Conservation (phyloP, 805 yeast genomes). For the Komagataella pastoris region DNA sequence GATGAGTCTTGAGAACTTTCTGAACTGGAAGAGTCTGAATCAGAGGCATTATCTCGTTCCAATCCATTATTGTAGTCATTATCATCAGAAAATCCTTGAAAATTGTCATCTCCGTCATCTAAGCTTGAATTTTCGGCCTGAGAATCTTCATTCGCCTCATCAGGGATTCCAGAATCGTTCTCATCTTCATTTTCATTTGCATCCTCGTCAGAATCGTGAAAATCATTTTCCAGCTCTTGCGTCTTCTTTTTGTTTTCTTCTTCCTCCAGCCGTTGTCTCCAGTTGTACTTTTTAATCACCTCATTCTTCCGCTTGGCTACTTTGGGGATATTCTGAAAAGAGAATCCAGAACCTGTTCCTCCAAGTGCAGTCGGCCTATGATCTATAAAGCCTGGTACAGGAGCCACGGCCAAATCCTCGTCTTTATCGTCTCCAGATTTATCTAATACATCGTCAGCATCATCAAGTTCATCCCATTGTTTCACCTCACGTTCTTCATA, state of each 20-base stretch:
- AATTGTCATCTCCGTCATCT: conserved; percentile 14
- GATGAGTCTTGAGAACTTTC: conserved; percentile 3
- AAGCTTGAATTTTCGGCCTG: conserved; percentile 9
- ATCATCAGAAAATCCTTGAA: conserved; percentile 17
- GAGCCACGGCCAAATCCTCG: conserved; percentile 18
- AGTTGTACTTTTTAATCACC: conserved; percentile 44
- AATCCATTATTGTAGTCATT: conserved; percentile 16
- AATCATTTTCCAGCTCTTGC: conserved; percentile 50
- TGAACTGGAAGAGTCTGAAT: neutral
- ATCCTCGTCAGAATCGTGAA: conserved; percentile 23
- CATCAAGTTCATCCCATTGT: conserved; percentile 39
- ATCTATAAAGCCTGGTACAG: conserved; percentile 44
- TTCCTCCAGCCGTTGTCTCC: conserved; percentile 51
- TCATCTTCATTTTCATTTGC: conserved; percentile 14
- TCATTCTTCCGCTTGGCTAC: conserved; percentile 29
- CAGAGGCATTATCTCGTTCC: conserved; percentile 6
- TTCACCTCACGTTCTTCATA: conserved; percentile 57
- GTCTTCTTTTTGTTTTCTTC: conserved; percentile 27
- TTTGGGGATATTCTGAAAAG: conserved; percentile 42
- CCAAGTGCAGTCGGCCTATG: conserved; percentile 50
- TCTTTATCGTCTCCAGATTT: neutral
- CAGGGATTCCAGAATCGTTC: conserved; percentile 8
- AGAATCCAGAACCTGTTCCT: conserved; percentile 59
- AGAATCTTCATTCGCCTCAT: conserved; percentile 5
- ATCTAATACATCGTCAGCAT: conserved; percentile 13